phyloP scores from a whole-genome alignment of 768 basidiomycete genomes.

The Agrocybe praecox region DNA sequence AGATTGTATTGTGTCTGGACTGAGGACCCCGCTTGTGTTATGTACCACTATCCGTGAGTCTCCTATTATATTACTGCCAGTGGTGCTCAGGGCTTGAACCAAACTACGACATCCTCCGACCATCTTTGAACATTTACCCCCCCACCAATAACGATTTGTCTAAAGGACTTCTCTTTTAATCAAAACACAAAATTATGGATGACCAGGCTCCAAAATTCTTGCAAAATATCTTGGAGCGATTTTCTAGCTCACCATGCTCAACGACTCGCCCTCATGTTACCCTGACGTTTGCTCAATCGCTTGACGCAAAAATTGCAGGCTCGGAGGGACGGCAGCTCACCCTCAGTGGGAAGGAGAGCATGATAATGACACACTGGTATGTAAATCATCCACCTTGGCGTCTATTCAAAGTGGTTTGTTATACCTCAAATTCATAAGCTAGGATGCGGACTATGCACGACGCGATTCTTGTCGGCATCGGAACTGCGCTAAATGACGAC shows the following conservation, averaged over 20 bases:
- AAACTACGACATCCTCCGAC: too few species aligned
- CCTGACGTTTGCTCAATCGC: constrained; percentile 82
- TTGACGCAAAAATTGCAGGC: constrained; percentile 89
- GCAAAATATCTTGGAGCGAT: background rate
- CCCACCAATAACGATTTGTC: too few species aligned
- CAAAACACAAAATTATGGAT: background rate
- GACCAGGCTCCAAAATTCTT: background rate
- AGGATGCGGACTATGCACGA: constrained; percentile 95
- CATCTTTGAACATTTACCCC: too few species aligned
- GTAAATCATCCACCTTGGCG: constrained; percentile 32
- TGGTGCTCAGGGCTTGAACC: too few species aligned
- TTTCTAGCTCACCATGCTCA: background rate
- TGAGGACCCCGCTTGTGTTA: too few species aligned
- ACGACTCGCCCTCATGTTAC: constrained; percentile 58
- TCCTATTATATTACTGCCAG: too few species aligned
- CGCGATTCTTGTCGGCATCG: constrained; percentile 88
- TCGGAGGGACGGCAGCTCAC: constrained; percentile 70
- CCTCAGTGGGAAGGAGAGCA: constrained; percentile 84
- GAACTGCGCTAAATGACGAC: constrained; percentile 89
- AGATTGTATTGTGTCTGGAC: too few species aligned
- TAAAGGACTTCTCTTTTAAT: background rate
- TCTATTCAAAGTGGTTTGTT: constrained; percentile 45
- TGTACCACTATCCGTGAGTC: too few species aligned
- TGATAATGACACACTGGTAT: constrained; percentile 94
- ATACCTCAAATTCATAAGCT: background rate